These are phyloP conservation scores for Serendipita sp. DNA, from an alignment of 768 basidiomycete species.

Conservation along the genomic window DNA sequence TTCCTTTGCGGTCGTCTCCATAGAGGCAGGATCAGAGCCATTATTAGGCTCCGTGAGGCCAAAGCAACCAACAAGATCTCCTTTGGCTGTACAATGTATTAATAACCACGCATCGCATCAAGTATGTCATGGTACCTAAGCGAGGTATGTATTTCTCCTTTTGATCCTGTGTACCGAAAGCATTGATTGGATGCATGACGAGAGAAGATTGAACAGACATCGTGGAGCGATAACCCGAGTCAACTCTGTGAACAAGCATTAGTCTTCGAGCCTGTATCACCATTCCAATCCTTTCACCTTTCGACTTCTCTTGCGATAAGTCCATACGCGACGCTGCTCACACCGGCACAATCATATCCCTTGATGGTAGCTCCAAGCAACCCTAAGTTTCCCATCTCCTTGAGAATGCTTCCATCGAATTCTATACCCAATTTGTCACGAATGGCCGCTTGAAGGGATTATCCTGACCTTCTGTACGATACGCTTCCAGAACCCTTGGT, in stretches of 20 bases:
- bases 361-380: conserved; percentile 82
- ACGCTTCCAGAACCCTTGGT: conserved; percentile 79
- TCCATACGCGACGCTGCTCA: conserved; percentile 82
- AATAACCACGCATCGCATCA: neutral
- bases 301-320: conserved; percentile 89
- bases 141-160: conserved; percentile 82
- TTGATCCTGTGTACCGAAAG: conserved; percentile 78
- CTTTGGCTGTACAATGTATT: conserved; percentile 38
- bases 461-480: conserved; percentile 63
- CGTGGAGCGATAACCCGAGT: conserved; percentile 91
- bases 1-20: conserved; percentile 87
- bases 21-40: conserved; percentile 93
- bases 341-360: conserved; percentile 89
- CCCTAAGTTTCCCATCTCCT: conserved; percentile 87
- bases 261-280: neutral
- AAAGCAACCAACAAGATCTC: conserved; percentile 83
- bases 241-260: conserved; percentile 38
- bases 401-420: conserved; percentile 59
- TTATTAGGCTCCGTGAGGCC: conserved; percentile 94
- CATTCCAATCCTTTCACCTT: conserved; percentile 29
- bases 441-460: neutral
- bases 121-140: conserved; percentile 33
- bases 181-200: conserved; percentile 87
- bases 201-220: conserved; percentile 92
- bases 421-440: conserved; percentile 25